Conservation (phyloP, 2,329 filamentous ascomycete species). For the Botrytis squamosa region DNA sequence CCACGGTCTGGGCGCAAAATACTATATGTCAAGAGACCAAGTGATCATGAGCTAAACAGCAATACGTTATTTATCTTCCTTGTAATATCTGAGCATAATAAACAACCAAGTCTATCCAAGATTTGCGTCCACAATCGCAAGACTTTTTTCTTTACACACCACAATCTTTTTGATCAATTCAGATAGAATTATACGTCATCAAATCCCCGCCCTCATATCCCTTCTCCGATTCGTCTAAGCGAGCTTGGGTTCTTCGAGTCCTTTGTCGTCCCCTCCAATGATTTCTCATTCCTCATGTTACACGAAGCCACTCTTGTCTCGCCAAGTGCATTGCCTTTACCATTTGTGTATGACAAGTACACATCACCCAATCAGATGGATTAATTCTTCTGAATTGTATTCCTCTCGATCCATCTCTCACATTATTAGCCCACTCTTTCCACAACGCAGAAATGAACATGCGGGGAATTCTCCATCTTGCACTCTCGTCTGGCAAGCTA, state of each 20-base stretch:
- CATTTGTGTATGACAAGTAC: not conserved
- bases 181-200: slow-evolving; percentile 1
- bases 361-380: not conserved
- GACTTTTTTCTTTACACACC: not conserved
- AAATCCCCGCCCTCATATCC: not conserved
- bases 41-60: slow-evolving; percentile 8
- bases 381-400: not conserved
- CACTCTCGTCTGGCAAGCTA: not conserved
- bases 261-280: slow-evolving; percentile 10
- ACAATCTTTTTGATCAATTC: not conserved
- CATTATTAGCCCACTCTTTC: not conserved
- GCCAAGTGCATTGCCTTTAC: slow-evolving; percentile 10
- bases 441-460: not conserved
- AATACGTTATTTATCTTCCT: not conserved
- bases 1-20: not conserved
- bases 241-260: not conserved
- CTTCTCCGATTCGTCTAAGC: slow-evolving; percentile 10
- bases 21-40: slow-evolving; percentile 3
- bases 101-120: not conserved
- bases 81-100: not conserved
- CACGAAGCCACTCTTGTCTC: not conserved
- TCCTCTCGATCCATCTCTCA: not conserved
- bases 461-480: not conserved
- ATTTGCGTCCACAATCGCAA: not conserved
- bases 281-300: not conserved